Percentiles rank a stretch among this genome's conserved stretches.
These are phyloP conservation scores for Tuber melanosporum DNA, from an alignment of 495 filamentous ascomycete species.

Conservation along the genomic window DNA sequence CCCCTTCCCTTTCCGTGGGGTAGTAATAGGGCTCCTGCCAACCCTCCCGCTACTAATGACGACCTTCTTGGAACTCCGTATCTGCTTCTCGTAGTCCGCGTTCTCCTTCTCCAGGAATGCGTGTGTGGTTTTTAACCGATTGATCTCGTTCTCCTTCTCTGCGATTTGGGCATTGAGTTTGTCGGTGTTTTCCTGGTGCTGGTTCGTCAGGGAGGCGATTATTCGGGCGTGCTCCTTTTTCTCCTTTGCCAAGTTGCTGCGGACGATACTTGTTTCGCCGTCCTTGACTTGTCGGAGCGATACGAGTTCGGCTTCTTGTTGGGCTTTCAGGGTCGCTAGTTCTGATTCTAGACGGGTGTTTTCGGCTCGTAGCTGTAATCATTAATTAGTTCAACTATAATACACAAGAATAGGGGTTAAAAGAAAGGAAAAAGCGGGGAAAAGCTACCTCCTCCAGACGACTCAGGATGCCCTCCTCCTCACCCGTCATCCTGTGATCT, in stretches of 20 bases:
- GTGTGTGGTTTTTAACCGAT: slow-evolving; percentile 58
- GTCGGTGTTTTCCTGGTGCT: slow-evolving; percentile 52
- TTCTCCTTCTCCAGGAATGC: slow-evolving; percentile 61
- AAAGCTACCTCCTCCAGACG: slow-evolving; percentile 13
- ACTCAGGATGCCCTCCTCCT: slow-evolving; percentile 9
- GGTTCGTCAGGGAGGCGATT: slow-evolving; percentile 50
- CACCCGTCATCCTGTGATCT: slow-evolving; percentile 1
- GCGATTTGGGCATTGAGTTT: slow-evolving; percentile 56
- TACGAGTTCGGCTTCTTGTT: slow-evolving; percentile 2
- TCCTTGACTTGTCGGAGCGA: slow-evolving; percentile 47
- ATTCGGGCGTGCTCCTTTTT: slow-evolving; percentile 54
- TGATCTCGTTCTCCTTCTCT: slow-evolving; percentile 51
- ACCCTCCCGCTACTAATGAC: slow-evolving; percentile 14
- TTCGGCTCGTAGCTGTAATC: slow-evolving; percentile 20
- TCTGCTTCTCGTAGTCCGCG: slow-evolving; percentile 52
- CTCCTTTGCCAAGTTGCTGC: slow-evolving; percentile 55
- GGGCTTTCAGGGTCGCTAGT: slow-evolving; percentile 8
- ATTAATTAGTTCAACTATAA: slow-evolving; percentile 12
- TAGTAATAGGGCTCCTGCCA: slow-evolving; percentile 45
- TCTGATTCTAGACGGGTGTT: slow-evolving; percentile 12
- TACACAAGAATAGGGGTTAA: not conserved
- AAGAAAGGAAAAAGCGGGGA: not conserved
- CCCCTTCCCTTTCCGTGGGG: slow-evolving; percentile 55
- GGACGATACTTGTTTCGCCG: slow-evolving; percentile 64
- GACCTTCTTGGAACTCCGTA: slow-evolving; percentile 13